phyloP scores from a whole-genome alignment of 192 early-diverging fungal genomes.

The Coemansia asiatica region DNA sequence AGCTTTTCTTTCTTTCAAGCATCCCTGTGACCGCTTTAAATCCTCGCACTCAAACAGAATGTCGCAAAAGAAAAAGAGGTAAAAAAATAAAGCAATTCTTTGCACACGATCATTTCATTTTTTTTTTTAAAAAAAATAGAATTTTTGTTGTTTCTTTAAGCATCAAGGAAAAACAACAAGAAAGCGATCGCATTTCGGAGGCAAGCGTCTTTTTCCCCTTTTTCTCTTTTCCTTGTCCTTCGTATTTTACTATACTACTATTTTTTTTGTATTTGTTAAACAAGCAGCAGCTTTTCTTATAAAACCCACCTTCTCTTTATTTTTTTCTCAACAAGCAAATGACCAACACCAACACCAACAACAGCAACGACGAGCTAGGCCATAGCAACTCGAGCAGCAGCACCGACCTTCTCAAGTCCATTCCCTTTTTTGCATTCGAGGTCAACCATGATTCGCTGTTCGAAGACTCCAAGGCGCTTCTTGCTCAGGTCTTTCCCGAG shows the following conservation, averaged over 20 bases:
- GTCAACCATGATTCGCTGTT: constrained; percentile 62
- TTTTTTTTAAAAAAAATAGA: neutral
- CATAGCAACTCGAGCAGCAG: neutral
- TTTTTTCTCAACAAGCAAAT: constrained; percentile 10
- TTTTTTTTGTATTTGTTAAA: neutral
- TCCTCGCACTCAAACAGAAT: too few species aligned
- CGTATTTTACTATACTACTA: constrained; percentile 1
- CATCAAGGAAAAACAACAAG: neutral
- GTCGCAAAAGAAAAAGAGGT: too few species aligned
- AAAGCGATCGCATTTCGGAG: neutral
- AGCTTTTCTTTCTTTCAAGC: too few species aligned
- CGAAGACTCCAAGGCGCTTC: constrained; percentile 61
- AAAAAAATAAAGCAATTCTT: too few species aligned
- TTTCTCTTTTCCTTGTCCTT: constrained; percentile 4
- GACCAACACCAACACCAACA: constrained; percentile 23
- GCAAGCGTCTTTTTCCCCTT: neutral
- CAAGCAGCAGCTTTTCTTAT: neutral
- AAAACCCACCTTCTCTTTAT: neutral
- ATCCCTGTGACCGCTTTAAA: too few species aligned
- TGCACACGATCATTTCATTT: neutral
- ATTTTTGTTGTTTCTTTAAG: neutral
- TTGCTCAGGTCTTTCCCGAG: constrained; percentile 59
- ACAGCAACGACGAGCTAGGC: neutral
- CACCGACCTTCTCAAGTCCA: constrained; percentile 22
- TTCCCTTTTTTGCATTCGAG: constrained; percentile 31